phyloP scores from a whole-genome alignment of 768 basidiomycete species.

The Leccinum subgranulosum region DNA sequence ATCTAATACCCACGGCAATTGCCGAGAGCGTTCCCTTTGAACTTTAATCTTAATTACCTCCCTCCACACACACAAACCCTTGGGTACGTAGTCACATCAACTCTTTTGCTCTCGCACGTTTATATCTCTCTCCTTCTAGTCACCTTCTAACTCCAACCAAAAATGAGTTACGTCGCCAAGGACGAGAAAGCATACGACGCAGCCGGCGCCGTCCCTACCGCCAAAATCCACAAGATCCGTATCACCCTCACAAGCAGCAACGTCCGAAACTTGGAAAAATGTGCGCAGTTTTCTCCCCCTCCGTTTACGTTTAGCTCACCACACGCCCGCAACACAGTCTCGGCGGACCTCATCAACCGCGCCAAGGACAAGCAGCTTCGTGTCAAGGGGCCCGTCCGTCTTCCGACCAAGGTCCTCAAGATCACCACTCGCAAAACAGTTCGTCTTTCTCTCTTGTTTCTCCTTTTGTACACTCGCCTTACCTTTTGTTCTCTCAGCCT shows the following conservation, averaged over 20 bases:
- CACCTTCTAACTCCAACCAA: conserved; percentile 76
- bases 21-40: conserved; percentile 14
- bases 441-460: conserved; percentile 28
- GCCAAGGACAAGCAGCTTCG: conserved; percentile 99
- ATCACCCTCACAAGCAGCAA: conserved; percentile 99
- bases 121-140: conserved; percentile 35
- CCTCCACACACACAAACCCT: conserved; percentile 27
- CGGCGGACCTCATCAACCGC: conserved; percentile 92
- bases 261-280: conserved; percentile 98
- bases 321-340: conserved; percentile 57
- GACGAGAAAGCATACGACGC: conserved; percentile 98
- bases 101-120: not conserved
- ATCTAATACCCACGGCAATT: conserved; percentile 6
- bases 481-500: conserved; percentile 49
- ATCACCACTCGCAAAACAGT: conserved; percentile 99
- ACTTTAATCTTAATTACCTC: conserved; percentile 36
- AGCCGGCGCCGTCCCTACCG: conserved; percentile 79
- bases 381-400: conserved; percentile 97
- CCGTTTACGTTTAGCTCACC: not conserved
- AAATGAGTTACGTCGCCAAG: conserved; percentile 99
- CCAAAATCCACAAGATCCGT: conserved; percentile 98
- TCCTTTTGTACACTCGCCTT: not conserved
- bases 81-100: conserved; percentile 21
- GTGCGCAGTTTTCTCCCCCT: conserved; percentile 41
- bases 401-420: conserved; percentile 98